Percentiles rank a stretch among this genome's conserved stretches.
Conservation (phyloP, 1,139 yeast genomes). For the Geotrichum carabidarum region DNA sequence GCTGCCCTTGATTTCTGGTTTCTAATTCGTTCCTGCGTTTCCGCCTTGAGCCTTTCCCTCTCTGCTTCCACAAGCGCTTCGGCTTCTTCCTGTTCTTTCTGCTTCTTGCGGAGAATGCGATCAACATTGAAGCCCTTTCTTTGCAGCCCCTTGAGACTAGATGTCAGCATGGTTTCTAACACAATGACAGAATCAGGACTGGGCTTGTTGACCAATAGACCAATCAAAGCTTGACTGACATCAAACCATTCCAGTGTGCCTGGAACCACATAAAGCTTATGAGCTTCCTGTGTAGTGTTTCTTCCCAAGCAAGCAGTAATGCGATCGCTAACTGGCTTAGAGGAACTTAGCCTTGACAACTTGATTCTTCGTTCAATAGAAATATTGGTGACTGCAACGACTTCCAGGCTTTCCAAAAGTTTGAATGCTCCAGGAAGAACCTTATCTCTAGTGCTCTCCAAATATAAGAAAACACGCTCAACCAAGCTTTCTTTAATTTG, state of each 20-base stretch:
- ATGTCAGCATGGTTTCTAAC: slow-evolving; percentile 37
- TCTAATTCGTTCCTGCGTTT: slow-evolving; percentile 11
- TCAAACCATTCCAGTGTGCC: slow-evolving; percentile 38
- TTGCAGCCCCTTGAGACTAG: slow-evolving; percentile 34
- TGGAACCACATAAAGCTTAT: slow-evolving; percentile 23
- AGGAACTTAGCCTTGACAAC: slow-evolving; percentile 15
- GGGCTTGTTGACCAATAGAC: slow-evolving; percentile 29
- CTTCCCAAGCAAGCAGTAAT: slow-evolving; percentile 27
- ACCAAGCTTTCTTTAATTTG: slow-evolving; percentile 21
- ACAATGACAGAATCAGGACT: slow-evolving; percentile 40
- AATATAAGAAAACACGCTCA: slow-evolving; percentile 34
- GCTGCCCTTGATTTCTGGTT: neutral
- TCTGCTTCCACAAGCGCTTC: slow-evolving; percentile 17
- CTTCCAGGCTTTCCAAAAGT: slow-evolving; percentile 23
- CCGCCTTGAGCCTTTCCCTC: slow-evolving; percentile 15
- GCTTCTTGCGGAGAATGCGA: slow-evolving; percentile 31
- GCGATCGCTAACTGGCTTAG: slow-evolving; percentile 17
- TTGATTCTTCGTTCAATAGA: slow-evolving; percentile 29
- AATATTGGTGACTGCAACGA: slow-evolving; percentile 31
- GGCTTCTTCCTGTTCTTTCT: slow-evolving; percentile 23
- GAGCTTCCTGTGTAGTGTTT: slow-evolving; percentile 1
- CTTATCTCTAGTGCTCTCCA: slow-evolving; percentile 30
- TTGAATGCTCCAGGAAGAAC: slow-evolving; percentile 16
- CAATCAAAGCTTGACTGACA: slow-evolving; percentile 37
- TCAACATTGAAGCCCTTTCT: slow-evolving; percentile 41